phyloP scores from a whole-genome alignment of 1,284 basidiomycete species.

The Pholiota adiposa region DNA sequence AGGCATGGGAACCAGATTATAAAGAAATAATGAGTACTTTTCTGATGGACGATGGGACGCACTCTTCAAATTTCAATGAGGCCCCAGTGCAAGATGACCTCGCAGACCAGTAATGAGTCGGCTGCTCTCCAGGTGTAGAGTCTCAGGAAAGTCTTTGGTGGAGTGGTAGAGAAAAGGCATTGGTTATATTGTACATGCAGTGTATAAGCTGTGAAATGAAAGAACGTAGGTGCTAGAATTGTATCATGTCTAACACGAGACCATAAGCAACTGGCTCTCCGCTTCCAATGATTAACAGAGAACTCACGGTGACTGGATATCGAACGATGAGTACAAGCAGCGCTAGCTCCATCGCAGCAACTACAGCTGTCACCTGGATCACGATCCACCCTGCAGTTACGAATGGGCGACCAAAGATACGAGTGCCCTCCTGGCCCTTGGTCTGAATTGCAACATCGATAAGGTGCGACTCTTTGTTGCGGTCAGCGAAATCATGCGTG shows the following conservation, averaged over 20 bases:
- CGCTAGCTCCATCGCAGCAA: conserved; percentile 66
- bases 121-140: no score
- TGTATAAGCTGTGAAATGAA: no score
- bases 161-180: no score
- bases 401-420: conserved; percentile 76
- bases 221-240: no score
- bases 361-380: conserved; percentile 61
- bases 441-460: conserved; percentile 44
- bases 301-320: conserved; percentile 23
- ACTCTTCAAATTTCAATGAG: no score
- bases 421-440: conserved; percentile 59
- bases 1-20: no score
- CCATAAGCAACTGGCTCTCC: neutral
- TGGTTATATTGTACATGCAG: no score
- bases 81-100: no score
- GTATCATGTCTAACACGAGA: neutral
- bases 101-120: no score
- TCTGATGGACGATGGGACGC: no score
- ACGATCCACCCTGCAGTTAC: conserved; percentile 81
- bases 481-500: conserved; percentile 76
- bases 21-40: no score
- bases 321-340: conserved; percentile 63
- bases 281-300: neutral
- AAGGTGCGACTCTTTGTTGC: conserved; percentile 34
- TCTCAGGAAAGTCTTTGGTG: no score